phyloP scores from a whole-genome alignment of 2,329 filamentous ascomycete genomes.

The Metarhizium sp. region DNA sequence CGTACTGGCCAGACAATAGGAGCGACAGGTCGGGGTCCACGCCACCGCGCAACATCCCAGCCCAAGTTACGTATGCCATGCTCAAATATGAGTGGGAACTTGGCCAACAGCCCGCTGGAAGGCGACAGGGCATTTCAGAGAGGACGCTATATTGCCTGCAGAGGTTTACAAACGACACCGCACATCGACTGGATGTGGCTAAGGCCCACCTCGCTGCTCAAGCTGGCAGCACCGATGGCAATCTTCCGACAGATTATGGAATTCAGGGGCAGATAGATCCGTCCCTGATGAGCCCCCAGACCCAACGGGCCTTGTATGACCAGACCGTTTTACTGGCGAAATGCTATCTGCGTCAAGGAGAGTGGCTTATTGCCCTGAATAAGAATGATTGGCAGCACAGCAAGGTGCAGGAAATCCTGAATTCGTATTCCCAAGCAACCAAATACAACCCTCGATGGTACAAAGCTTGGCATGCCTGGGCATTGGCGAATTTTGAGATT shows the following conservation, averaged over 20 bases:
- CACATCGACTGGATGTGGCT: slow-evolving; percentile 43
- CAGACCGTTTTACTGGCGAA: slow-evolving; percentile 74
- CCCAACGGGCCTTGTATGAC: slow-evolving; percentile 45
- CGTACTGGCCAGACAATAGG: slow-evolving; percentile 42
- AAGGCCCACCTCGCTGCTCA: slow-evolving; percentile 40
- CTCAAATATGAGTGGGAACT: slow-evolving; percentile 95
- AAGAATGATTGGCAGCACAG: slow-evolving; percentile 84
- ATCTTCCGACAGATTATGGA: slow-evolving; percentile 36
- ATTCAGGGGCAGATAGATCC: slow-evolving; percentile 39
- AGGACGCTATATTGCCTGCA: slow-evolving; percentile 50
- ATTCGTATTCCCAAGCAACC: slow-evolving; percentile 86
- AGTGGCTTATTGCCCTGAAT: slow-evolving; percentile 78
- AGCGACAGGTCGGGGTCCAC: slow-evolving; percentile 8
- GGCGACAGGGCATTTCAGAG: slow-evolving; percentile 36
- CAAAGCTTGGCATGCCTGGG: slow-evolving; percentile 99
- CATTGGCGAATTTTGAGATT: slow-evolving; percentile 95
- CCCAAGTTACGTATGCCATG: slow-evolving; percentile 89
- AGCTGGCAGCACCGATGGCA: slow-evolving; percentile 31
- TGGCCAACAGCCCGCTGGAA: slow-evolving; percentile 48
- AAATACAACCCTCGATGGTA: slow-evolving; percentile 94
- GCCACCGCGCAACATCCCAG: slow-evolving; percentile 40
- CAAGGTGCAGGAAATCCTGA: slow-evolving; percentile 77
- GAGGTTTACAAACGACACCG: slow-evolving; percentile 51
- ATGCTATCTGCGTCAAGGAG: slow-evolving; percentile 83
- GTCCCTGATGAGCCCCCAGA: slow-evolving; percentile 36